These are phyloP conservation scores for Eucalyptus pauciflora DNA, from an alignment of 345 rosid genomes.

Conservation along the genomic window DNA sequence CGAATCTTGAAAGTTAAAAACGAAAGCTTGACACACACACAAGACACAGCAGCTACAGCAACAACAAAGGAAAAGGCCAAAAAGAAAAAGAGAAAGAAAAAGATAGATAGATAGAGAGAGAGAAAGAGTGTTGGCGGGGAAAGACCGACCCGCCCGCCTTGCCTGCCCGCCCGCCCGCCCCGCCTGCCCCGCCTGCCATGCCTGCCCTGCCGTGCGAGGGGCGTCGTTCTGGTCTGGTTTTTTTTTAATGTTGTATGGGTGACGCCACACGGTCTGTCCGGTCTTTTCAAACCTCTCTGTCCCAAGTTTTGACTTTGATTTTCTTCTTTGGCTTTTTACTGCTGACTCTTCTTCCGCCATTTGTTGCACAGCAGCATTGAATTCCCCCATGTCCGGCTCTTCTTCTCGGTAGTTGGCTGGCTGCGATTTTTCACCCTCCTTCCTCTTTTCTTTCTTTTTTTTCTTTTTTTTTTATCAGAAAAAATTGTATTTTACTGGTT, in stretches of 20 bases:
- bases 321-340: no score
- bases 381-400: not conserved
- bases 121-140: not conserved
- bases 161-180: not conserved
- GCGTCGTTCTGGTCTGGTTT: not conserved
- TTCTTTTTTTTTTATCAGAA: no score
- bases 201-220: not conserved
- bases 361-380: not conserved
- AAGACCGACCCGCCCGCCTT: not conserved
- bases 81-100: not conserved
- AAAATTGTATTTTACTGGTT: not conserved
- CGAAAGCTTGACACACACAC: not conserved
- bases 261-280: not conserved
- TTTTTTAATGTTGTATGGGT: not conserved
- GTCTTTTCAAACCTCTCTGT: not conserved
- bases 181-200: not conserved
- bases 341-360: not conserved
- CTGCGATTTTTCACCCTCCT: not conserved
- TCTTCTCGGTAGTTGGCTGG: not conserved
- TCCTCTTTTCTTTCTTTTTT: accelerated
- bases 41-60: not conserved
- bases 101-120: not conserved
- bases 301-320: not conserved
- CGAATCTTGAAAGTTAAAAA: not conserved
- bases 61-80: not conserved